Percentiles rank a stretch among this genome's conserved stretches.
phyloP scores from a whole-genome alignment of 371 early-diverging fungal species.

The Rhizopus delemar region DNA sequence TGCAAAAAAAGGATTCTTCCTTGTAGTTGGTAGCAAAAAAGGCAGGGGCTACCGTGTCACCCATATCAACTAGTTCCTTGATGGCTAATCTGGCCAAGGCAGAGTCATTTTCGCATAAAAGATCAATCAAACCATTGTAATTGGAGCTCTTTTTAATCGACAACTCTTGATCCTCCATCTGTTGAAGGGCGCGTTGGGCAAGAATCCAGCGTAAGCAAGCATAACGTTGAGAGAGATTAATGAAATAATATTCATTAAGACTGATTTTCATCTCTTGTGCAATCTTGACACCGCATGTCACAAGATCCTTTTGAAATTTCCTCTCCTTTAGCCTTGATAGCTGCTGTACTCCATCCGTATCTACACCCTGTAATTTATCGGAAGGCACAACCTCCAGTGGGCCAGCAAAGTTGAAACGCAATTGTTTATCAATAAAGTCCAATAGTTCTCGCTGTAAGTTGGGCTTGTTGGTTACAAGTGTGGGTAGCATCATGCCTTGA shows the following conservation, averaged over 20 bases:
- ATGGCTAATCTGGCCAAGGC: slow-evolving; percentile 40
- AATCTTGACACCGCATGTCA: slow-evolving; percentile 34
- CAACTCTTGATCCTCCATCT: slow-evolving; percentile 38
- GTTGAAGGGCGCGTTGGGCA: slow-evolving; percentile 38
- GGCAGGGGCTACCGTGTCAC: slow-evolving; percentile 37
- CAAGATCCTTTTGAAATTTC: slow-evolving; percentile 45
- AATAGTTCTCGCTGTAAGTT: slow-evolving; percentile 30
- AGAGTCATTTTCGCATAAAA: slow-evolving; percentile 27
- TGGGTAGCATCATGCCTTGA: slow-evolving; percentile 24
- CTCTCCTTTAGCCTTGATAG: slow-evolving; percentile 39
- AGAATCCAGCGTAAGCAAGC: slow-evolving; percentile 42
- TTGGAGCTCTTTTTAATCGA: slow-evolving; percentile 41
- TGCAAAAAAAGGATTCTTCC: slow-evolving; percentile 38
- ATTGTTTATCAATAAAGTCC: slow-evolving; percentile 36
- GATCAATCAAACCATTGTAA: slow-evolving; percentile 45
- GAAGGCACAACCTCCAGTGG: slow-evolving; percentile 28
- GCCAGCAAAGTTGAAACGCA: slow-evolving; percentile 46
- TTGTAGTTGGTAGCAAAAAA: slow-evolving; percentile 39
- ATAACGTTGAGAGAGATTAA: slow-evolving; percentile 41
- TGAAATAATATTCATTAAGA: slow-evolving; percentile 33
- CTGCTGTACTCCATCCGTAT: slow-evolving; percentile 19
- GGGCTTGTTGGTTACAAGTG: slow-evolving; percentile 19
- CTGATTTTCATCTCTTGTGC: slow-evolving; percentile 23
- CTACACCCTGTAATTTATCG: slow-evolving; percentile 14
- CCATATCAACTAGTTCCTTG: slow-evolving; percentile 50